phyloP scores from a whole-genome alignment of 805 yeast genomes.

The Candida alai region DNA sequence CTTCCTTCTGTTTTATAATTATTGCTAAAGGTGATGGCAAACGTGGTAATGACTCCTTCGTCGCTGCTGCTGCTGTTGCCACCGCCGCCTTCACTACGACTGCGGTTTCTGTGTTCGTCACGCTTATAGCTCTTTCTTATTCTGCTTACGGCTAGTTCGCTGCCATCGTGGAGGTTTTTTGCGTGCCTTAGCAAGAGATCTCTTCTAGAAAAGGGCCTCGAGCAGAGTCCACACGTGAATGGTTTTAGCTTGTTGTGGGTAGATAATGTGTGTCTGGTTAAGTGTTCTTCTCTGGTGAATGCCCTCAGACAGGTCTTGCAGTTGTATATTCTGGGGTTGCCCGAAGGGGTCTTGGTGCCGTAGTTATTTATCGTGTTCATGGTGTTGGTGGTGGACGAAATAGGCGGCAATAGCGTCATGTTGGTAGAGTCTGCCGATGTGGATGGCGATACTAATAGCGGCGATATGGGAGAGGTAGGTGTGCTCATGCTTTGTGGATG shows the following conservation, averaged over 20 bases:
- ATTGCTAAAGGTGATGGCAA: neutral
- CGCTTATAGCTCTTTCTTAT: constrained; percentile 36
- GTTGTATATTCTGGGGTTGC: constrained; percentile 39
- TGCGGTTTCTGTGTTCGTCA: constrained; percentile 9
- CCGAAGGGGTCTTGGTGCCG: constrained; percentile 43
- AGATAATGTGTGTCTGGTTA: constrained; percentile 38
- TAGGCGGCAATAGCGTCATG: too few relatives aligned
- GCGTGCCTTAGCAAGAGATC: constrained; percentile 43
- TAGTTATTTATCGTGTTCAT: constrained; percentile 15
- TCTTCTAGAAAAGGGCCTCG: constrained; percentile 40
- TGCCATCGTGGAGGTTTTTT: constrained; percentile 41
- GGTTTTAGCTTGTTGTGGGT: constrained; percentile 45
- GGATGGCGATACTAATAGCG: constrained; percentile 1
- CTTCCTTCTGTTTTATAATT: constrained; percentile 1
- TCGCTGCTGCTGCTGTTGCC: constrained; percentile 3
- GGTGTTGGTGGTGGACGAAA: neutral
- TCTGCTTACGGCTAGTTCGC: constrained; percentile 40
- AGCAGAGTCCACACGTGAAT: constrained; percentile 41
- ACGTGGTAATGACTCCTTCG: neutral
- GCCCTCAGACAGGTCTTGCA: constrained; percentile 42
- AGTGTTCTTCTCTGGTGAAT: constrained; percentile 44
- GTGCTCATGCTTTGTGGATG: constrained; percentile 2
- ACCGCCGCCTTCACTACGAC: constrained; percentile 6
- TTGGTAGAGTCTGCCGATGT: neutral
- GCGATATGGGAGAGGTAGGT: constrained; percentile 6